These are phyloP conservation scores for Calonectria hongkongensis DNA, from an alignment of 2,329 filamentous ascomycete species.

Conservation along the genomic window DNA sequence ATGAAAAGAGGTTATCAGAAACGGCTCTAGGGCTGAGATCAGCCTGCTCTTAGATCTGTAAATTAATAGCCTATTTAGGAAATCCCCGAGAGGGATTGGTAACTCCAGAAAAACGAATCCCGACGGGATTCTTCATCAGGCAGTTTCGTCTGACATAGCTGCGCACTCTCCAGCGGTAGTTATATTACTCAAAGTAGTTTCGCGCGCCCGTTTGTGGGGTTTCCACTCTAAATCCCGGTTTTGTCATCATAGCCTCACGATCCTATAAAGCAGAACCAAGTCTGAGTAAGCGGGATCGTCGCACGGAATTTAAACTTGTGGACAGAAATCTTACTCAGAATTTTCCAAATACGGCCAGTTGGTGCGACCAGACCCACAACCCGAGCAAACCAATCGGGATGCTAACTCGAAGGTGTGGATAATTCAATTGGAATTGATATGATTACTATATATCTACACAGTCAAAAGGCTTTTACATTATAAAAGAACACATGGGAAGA, in stretches of 20 bases:
- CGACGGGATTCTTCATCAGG: background rate
- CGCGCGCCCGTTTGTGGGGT: background rate
- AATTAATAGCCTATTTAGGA: background rate
- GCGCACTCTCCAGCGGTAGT: background rate
- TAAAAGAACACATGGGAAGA: too few species aligned
- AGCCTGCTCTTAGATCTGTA: background rate
- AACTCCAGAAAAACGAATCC: too few species aligned
- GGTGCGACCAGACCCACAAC: background rate
- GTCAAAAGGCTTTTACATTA: too few species aligned
- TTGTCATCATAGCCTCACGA: too few species aligned
- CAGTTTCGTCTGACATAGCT: background rate
- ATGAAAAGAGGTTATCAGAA: background rate
- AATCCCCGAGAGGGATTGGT: background rate
- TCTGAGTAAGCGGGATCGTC: background rate
- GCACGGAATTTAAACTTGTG: background rate
- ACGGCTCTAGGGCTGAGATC: background rate
- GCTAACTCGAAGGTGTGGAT: too few species aligned
- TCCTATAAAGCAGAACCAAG: background rate
- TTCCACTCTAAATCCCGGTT: background rate
- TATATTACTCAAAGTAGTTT: background rate
- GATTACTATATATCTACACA: too few species aligned
- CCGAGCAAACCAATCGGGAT: background rate
- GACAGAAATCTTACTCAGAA: conserved; percentile 7
- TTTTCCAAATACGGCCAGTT: background rate
- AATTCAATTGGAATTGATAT: too few species aligned